Base-by-base conservation (phyloP, 192 early-diverging fungal genomes). In the Coemansia sp. region DNA sequence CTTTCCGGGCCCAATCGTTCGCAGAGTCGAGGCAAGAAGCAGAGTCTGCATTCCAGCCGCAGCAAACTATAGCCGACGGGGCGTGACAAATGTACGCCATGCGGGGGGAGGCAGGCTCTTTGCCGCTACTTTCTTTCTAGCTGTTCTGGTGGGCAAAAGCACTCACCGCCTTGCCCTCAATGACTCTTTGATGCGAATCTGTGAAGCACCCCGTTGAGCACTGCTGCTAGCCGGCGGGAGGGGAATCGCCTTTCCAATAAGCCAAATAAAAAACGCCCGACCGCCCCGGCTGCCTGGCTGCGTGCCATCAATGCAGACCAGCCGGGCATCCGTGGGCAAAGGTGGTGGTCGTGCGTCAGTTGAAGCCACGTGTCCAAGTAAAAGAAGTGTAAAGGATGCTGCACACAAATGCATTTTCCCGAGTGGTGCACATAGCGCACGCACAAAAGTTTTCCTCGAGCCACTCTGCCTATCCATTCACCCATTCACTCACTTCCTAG, bases 351-450 rank as follows among this genome's bases (percentile, higher is more conserved):
- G 42, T 43, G 42, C 42, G 20, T 29, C 47, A 51, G 25, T 6
- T 51, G 47, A 11, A 11, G 47, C 32, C 53, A 56, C 31, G 32
- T 56, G 53, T 11, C 31, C 53, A 17, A 35, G 7, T 9, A 7
- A 29, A 6, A 32, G 1, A 32, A 6, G 9, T 24, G 45, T n/a
- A 20, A 49, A 24, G 47, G 31, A 2, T 32, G 53, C 32, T 56
- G 53, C 53, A 35, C 53, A 56, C 53, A 56, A 56, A 56, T 56
- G 31, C 32, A 35, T n/a, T 56, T 56, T 56, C 32, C 53, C 53
- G 53, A 56, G 47, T 8, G 24, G 47, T 27, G 47, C 47, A 27
- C 47, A 22, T 8, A 49, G 47, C n/a, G 47, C 47, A 27, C 47
- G 47, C 47, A 27, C 47, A 11, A 56, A 1, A 56, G 46, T 27